Conservation (phyloP, 164 flowering plant genomes). For the Stephania japonica region DNA sequence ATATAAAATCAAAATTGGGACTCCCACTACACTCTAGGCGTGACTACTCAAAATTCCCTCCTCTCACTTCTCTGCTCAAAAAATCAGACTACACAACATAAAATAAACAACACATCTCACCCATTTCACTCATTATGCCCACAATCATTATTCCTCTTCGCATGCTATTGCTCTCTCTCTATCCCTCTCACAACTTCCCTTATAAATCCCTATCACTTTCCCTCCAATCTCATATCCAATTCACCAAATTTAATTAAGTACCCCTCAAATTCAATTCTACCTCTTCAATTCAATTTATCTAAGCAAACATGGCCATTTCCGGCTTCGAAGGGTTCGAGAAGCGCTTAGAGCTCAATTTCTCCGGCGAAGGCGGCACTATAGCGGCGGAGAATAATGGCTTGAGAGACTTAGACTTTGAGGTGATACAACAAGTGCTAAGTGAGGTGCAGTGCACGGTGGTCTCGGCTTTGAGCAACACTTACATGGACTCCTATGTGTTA, state of each 20-base stretch:
- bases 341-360: conserved; percentile 81
- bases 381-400: conserved; percentile 26
- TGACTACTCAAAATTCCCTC: conserved; percentile 32
- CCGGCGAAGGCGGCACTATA: conserved; percentile 37
- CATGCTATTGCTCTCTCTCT: conserved; percentile 52
- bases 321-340: conserved; percentile 92
- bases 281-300: background rate
- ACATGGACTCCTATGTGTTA: conserved; percentile 68
- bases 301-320: conserved; percentile 48
- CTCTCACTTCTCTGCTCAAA: conserved; percentile 26
- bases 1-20: conserved; percentile 6
- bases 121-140: conserved; percentile 46
- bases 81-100: background rate
- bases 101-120: conserved; percentile 16
- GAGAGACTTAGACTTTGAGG: conserved; percentile 40
- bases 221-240: conserved; percentile 18
- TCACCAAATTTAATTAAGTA: conserved; percentile 7
- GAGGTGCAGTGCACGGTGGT: conserved; percentile 78
- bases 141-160: conserved; percentile 55
- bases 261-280: conserved; percentile 10
- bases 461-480: conserved; percentile 54
- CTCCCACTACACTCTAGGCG: conserved; percentile 24
- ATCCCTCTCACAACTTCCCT: conserved; percentile 39
- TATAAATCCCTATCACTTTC: conserved; percentile 18
- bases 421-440: conserved; percentile 39